These are phyloP conservation scores for Nitzschia sp. DNA, from an alignment of 108 stramenopile genomes.

Conservation along the genomic window DNA sequence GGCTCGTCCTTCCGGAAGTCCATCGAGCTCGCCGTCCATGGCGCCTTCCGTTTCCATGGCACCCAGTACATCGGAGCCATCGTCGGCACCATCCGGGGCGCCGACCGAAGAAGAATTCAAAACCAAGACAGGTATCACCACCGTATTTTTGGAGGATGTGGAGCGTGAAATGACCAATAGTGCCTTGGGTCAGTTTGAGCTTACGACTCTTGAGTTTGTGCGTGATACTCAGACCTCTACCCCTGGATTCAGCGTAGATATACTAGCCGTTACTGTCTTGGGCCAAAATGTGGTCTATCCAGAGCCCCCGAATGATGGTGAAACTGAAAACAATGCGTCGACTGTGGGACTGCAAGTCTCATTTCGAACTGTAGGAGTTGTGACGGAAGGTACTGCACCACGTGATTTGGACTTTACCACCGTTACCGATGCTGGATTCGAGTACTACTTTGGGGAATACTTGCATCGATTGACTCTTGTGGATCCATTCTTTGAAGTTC, in stretches of 20 bases:
- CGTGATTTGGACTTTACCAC: constrained; percentile 17
- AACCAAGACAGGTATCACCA: constrained; percentile 19
- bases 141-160: constrained; percentile 19
- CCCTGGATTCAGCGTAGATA: constrained; percentile 7
- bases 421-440: constrained; percentile 18
- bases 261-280: constrained; percentile 30
- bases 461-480: constrained; percentile 10
- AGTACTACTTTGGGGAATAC: constrained; percentile 26
- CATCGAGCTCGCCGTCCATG: constrained; percentile 1
- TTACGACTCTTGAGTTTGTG: constrained; percentile 31
- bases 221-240: background rate
- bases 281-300: constrained; percentile 18
- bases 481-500: constrained; percentile 24
- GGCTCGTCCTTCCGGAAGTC: background rate
- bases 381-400: constrained; percentile 27
- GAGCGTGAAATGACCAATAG: constrained; percentile 21
- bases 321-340: background rate
- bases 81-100: constrained; percentile 8
- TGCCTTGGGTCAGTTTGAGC: constrained; percentile 22
- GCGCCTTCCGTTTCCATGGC: constrained; percentile 11
- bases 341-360: constrained; percentile 14
- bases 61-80: constrained; percentile 18
- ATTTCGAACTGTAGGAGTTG: constrained; percentile 21
- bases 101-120: constrained; percentile 22
- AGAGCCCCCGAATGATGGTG: background rate